These are phyloP conservation scores for Cytospora paraplurivora DNA, from an alignment of 2,329 filamentous ascomycete species.

Conservation along the genomic window DNA sequence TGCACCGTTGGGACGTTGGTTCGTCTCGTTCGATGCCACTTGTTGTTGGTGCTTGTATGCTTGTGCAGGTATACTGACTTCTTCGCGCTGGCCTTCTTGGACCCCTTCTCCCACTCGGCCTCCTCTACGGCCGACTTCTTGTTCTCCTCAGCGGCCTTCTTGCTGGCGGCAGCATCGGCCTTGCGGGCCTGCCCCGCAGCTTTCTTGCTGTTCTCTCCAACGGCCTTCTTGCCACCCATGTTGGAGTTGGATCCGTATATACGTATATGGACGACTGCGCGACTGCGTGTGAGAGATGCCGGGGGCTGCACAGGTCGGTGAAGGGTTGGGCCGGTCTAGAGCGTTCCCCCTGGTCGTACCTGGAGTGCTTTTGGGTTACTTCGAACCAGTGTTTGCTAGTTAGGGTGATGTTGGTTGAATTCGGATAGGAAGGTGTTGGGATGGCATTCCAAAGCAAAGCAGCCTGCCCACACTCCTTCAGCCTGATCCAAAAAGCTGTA, in stretches of 20 bases:
- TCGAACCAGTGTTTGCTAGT: not conserved
- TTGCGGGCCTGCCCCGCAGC: constrained; percentile 87
- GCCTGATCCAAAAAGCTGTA: not conserved
- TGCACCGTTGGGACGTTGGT: too few species aligned
- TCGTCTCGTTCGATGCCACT: too few species aligned
- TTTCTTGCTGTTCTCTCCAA: constrained; percentile 83
- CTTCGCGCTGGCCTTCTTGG: constrained; percentile 77
- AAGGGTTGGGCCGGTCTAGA: constrained; percentile 6
- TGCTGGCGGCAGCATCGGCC: constrained; percentile 80
- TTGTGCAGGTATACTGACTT: constrained; percentile 62
- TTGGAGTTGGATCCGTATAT: not conserved
- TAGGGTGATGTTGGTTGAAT: not conserved
- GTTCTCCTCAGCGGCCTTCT: constrained; percentile 70
- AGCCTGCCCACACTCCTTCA: not conserved
- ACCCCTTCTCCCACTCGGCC: constrained; percentile 79
- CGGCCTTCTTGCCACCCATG: constrained; percentile 72
- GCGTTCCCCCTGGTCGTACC: not conserved
- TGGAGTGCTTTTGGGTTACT: not conserved
- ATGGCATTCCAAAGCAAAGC: not conserved
- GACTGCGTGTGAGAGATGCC: not conserved
- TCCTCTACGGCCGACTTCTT: constrained; percentile 70
- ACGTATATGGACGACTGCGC: not conserved
- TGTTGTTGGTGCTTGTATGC: not conserved
- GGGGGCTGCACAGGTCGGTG: not conserved
- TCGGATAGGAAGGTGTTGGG: not conserved